phyloP scores from a whole-genome alignment of 371 early-diverging fungal species.

The Lichtheimia hyalospora region DNA sequence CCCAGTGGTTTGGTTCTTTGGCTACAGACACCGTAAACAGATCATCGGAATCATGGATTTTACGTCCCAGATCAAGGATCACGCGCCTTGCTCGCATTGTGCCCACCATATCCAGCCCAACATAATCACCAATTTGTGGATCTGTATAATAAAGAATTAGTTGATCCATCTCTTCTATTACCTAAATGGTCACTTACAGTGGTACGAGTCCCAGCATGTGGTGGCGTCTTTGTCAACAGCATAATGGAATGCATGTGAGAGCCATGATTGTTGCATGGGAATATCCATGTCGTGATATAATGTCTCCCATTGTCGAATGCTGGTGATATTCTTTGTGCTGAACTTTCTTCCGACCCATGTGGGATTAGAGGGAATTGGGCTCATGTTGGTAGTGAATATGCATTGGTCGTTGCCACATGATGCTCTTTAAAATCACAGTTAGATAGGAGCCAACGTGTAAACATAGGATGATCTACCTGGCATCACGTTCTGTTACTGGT shows the following conservation, averaged over 20 bases:
- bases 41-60: slow-evolving; percentile 15
- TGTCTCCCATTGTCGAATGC: slow-evolving; percentile 39
- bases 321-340: slow-evolving; percentile 28
- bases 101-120: slow-evolving; percentile 52
- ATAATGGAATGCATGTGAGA: slow-evolving; percentile 50
- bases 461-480: slow-evolving; percentile 9
- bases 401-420: slow-evolving; percentile 57
- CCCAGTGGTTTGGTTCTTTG: slow-evolving; percentile 12
- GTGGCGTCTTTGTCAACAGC: slow-evolving; percentile 57
- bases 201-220: slow-evolving; percentile 59
- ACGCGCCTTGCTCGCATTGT: slow-evolving; percentile 36
- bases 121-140: slow-evolving; percentile 37
- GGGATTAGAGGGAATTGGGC: slow-evolving; percentile 38
- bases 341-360: slow-evolving; percentile 16
- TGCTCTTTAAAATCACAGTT: neutral
- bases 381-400: slow-evolving; percentile 56
- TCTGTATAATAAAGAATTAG: slow-evolving; percentile 8
- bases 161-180: neutral
- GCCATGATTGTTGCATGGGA: slow-evolving; percentile 36
- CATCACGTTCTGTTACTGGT: slow-evolving; percentile 19
- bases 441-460: neutral
- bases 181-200: slow-evolving; percentile 20
- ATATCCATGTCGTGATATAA: slow-evolving; percentile 23
- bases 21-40: slow-evolving; percentile 21
- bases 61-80: slow-evolving; percentile 16